Conservation (phyloP, 768 basidiomycete species). For the Dentipellis fragilis region DNA sequence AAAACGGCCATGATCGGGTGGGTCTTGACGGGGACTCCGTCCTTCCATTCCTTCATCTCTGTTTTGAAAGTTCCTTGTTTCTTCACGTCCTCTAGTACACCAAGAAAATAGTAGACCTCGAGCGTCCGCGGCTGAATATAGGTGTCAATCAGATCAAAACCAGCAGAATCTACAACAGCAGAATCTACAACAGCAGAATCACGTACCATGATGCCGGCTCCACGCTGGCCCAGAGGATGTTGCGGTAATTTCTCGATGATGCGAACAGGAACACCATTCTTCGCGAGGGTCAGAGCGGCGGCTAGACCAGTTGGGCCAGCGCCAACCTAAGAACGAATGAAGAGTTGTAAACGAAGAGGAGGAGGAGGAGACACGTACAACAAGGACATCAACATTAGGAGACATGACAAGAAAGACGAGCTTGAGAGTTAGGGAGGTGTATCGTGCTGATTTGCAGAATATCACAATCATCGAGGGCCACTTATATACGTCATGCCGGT, state of each 20-base stretch:
- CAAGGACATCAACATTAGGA: too few relatives aligned
- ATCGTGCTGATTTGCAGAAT: too few relatives aligned
- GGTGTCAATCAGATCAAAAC: neutral
- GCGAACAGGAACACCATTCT: slow-evolving; percentile 7
- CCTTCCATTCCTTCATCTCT: neutral
- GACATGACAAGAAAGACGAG: too few relatives aligned
- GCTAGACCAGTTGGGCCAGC: slow-evolving; percentile 5
- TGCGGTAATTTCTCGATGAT: slow-evolving; percentile 3
- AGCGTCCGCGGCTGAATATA: neutral
- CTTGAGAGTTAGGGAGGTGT: too few relatives aligned
- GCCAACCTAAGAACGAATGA: slow-evolving; percentile 1
- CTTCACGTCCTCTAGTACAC: neutral
- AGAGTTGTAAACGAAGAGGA: too few relatives aligned
- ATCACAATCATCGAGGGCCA: too few relatives aligned
- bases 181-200: neutral
- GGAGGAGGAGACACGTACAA: too few relatives aligned
- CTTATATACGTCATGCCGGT: too few relatives aligned
- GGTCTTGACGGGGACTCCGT: neutral
- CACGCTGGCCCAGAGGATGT: neutral
- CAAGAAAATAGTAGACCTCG: slow-evolving; percentile 3
- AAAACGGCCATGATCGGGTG: neutral
- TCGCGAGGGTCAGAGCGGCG: slow-evolving; percentile 1
- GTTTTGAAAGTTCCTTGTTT: neutral
- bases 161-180: too few relatives aligned
- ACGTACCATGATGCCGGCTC: slow-evolving; percentile 1